Percentiles rank a stretch among this genome's conserved stretches.
Evolutionary conservation across 2,329 filamentous ascomycete species (phyloP).

Genomic region (Verticillium longisporum): DNA sequence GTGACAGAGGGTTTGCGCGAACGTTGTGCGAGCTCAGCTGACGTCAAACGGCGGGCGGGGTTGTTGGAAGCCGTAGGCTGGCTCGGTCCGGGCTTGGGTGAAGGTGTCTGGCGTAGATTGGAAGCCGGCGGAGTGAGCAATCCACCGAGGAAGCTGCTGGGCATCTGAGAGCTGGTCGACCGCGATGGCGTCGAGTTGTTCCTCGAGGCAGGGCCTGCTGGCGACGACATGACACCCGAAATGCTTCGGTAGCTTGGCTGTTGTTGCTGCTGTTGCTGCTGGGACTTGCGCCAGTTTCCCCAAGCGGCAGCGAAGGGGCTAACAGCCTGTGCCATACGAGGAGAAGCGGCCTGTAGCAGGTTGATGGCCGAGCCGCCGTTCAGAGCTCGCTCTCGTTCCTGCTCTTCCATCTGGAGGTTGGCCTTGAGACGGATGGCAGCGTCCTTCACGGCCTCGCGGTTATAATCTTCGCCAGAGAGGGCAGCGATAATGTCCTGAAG

Average conservation of each 20-base stretch:
- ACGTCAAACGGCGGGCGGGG: slow-evolving; percentile 51
- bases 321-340: slow-evolving; percentile 77
- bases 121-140: slow-evolving; percentile 86
- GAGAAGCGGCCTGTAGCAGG: slow-evolving; percentile 71
- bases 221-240: slow-evolving; percentile 38
- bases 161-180: slow-evolving; percentile 38
- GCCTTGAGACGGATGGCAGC: slow-evolving; percentile 88
- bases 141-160: slow-evolving; percentile 62
- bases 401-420: slow-evolving; percentile 96
- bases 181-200: slow-evolving; percentile 54
- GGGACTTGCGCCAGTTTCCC: slow-evolving; percentile 82
- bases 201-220: slow-evolving; percentile 22
- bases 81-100: slow-evolving; percentile 27
- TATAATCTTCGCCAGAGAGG: slow-evolving; percentile 66
- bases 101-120: slow-evolving; percentile 56
- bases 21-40: slow-evolving; percentile 38
- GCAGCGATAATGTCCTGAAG: slow-evolving; percentile 84
- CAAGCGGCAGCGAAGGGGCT: slow-evolving; percentile 81
- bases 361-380: slow-evolving; percentile 60
- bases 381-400: slow-evolving; percentile 82
- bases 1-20: slow-evolving; percentile 22
- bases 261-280: slow-evolving; percentile 25
- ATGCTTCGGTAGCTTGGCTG: slow-evolving; percentile 36
- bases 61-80: slow-evolving; percentile 56
- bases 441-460: slow-evolving; percentile 75